These are phyloP conservation scores for Meira nashicola DNA, from an alignment of 1,284 basidiomycete genomes.

Conservation along the genomic window DNA sequence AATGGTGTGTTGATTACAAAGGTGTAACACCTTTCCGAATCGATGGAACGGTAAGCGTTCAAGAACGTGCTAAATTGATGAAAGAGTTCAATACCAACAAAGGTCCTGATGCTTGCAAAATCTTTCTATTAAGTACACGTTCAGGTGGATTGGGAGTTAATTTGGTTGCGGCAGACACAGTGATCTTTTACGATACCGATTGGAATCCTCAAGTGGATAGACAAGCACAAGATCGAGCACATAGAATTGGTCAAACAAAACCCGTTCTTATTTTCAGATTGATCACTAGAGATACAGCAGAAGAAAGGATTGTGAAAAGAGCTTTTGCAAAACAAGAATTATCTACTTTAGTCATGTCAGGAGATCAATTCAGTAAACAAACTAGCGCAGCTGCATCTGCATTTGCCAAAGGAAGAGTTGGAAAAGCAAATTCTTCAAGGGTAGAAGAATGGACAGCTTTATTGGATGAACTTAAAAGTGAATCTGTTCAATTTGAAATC, in stretches of 20 bases:
- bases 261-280: conserved; percentile 68
- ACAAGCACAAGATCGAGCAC: conserved; percentile 91
- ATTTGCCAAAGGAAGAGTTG: conserved; percentile 67
- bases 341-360: conserved; percentile 88
- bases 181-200: conserved; percentile 74
- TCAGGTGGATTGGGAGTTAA: conserved; percentile 84
- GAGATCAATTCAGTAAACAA: conserved; percentile 59
- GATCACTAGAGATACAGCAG: conserved; percentile 69
- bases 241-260: conserved; percentile 86
- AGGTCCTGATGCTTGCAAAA: conserved; percentile 62
- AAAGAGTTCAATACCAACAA: conserved; percentile 74
- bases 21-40: conserved; percentile 79
- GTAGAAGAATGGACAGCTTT: conserved; percentile 22
- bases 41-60: conserved; percentile 74
- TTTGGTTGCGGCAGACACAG: conserved; percentile 75
- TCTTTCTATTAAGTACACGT: conserved; percentile 87
- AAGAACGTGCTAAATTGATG: conserved; percentile 80
- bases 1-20: conserved; percentile 58
- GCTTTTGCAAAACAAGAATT: conserved; percentile 82
- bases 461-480: conserved; percentile 66
- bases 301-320: conserved; percentile 82
- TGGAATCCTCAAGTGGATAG: conserved; percentile 92
- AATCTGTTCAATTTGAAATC: conserved; percentile 86
- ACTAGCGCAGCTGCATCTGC: conserved; percentile 18
- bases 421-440: conserved; percentile 23